Evolutionary conservation across 148 eudicot genomes (phyloP), one percentile per base, ranked within the genome.

Genomic region (Salicornia ramosissima): DNA sequence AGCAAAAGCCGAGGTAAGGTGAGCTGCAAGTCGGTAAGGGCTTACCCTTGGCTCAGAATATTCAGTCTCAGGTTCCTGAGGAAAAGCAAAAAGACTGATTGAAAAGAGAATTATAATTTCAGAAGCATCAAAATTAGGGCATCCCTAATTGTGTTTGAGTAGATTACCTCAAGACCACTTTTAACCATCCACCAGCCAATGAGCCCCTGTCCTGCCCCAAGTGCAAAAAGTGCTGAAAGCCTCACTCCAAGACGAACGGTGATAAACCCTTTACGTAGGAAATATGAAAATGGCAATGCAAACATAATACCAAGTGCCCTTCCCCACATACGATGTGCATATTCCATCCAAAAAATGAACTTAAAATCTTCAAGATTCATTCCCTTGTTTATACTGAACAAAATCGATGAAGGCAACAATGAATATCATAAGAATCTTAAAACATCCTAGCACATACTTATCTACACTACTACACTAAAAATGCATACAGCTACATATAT

Each of bases 101-200:
- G 14, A 28, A 0, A 46, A 42, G 21, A 18, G n/a, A 34, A 29
- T 8, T 4, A 40, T 61, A 30, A 61, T 10, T 18, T 26, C 21
- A 40, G 45, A 50, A 14, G 22, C 43, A 29, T 57, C 46, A 18
- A 33, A 50, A 16, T 36, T 31, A 50, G 29, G 46, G 51, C 14
- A 31, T 52, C 31, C 67, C 24, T 3, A 19, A 47, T 14, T n/a
- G 43, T 39, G 43, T 30, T 53, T 69, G 0, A 50, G n/a, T 30
- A 66, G 24, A 55, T 74, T 83, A 91, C 99, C 92, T 94, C 97
- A 63, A 91, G 85, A 67, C 99, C 99, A 86, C 99, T 94, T 82
- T 94, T 91, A 56, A 94, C 97, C 99, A 94, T 94, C 99, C 99
- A 94, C 99, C 99, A 94, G 67, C 97, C 97, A 69, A 94, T 89